phyloP scores from a whole-genome alignment of 129 eudicot species.

The Ambrosia artemisiifolia region DNA sequence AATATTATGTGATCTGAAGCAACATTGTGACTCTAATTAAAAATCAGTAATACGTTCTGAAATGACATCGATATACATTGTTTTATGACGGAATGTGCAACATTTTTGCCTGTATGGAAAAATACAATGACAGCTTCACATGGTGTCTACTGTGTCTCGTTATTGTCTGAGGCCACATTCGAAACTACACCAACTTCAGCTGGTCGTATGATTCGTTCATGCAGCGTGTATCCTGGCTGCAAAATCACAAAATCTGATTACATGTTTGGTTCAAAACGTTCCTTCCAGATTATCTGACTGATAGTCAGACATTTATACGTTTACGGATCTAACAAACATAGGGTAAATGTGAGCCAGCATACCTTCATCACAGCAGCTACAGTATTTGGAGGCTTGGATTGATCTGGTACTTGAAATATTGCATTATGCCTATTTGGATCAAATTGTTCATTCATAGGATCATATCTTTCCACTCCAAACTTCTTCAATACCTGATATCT shows the following conservation, averaged over 20 bases:
- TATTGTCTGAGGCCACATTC: background rate
- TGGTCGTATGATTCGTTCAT: constrained; percentile 35
- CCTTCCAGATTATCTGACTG: background rate
- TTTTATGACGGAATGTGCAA: background rate
- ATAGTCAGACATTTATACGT: background rate
- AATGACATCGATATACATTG: background rate
- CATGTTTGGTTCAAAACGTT: background rate
- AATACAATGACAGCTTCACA: background rate
- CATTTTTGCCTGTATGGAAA: background rate
- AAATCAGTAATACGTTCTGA: background rate
- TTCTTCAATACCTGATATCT: constrained; percentile 26
- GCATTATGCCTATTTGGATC: constrained; percentile 84
- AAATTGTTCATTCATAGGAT: constrained; percentile 28
- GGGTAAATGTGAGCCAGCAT: constrained; percentile 13
- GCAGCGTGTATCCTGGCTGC: constrained; percentile 29
- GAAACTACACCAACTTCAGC: constrained; percentile 31
- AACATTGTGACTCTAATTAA: background rate
- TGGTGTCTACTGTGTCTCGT: constrained; percentile 16
- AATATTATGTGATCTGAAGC: background rate
- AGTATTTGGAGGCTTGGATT: constrained; percentile 62
- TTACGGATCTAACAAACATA: background rate
- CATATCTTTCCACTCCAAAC: constrained; percentile 36
- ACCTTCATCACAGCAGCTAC: constrained; percentile 83
- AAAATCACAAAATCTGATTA: background rate
- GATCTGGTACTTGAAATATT: constrained; percentile 73